Base-by-base conservation (phyloP, 2,329 filamentous ascomycete genomes). In the Corynespora cassiicola region DNA sequence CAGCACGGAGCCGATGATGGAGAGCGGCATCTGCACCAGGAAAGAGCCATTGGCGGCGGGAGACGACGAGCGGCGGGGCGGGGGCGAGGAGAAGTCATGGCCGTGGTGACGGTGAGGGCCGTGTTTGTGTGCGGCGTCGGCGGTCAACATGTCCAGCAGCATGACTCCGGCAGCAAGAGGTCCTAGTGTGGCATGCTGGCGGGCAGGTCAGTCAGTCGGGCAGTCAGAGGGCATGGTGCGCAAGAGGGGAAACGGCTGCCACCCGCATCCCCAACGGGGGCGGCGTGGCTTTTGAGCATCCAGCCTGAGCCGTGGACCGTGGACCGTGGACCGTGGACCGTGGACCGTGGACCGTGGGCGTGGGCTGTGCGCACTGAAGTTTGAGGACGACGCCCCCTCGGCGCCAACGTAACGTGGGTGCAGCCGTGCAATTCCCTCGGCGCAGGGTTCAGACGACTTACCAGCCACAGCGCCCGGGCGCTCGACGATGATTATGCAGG, bases 61-160 rank as follows among this genome's bases (percentile, higher is more conserved):
- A n/a, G 51, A 42, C 9, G 47, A 42, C 7, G 52, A 41, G 31
- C 39, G 40, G 41, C 48, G 45, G 21, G 47, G 42, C 24, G 50
- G 50, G 18, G 50, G 49, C 28, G 58, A 47, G 25, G 61, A 56
- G 47, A 48, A 54, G 19, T 65, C 60, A 42, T 63, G 58, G 50
- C 54, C 58, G 46, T 69, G 65, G n/a, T n/a, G n/a, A n/a, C n/a
- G n/a, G n/a, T n/a, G n/a, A n/a, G n/a, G n/a, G n/a, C n/a, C n/a
- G n/a, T n/a, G n/a, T n/a, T 53, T 61, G 54, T 31, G 52, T 24
- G 60, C 61, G 36, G 62, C 52, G 45, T 68, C 61, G 38, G 65
- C 57, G 33, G 65, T 61, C 45, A 69, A 54, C 60, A 68, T 64
- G 54, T 66, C 64, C 48, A 69, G 53, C 53, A 68, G 55, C 62